Evolutionary conservation across 495 filamentous ascomycete species (phyloP).

Genomic region (Geoglossum glabrum): DNA sequence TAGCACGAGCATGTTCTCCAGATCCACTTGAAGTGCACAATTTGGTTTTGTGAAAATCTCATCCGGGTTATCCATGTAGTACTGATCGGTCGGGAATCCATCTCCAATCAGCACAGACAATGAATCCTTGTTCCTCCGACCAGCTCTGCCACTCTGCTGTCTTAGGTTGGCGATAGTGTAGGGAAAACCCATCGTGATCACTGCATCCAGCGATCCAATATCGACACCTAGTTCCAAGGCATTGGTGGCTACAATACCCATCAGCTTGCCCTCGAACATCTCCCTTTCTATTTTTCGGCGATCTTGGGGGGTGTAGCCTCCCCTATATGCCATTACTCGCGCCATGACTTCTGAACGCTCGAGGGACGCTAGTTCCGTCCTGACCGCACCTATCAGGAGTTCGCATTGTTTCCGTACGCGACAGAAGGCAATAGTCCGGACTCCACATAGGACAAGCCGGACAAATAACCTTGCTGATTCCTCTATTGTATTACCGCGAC

Average conservation of each 20-base stretch:
- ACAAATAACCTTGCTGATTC: conserved; percentile 83
- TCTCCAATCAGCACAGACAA: conserved; percentile 84
- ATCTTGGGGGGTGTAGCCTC: conserved; percentile 91
- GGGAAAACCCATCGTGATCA: conserved; percentile 84
- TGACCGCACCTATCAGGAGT: conserved; percentile 59
- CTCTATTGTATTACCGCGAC: conserved; percentile 58
- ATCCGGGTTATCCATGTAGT: conserved; percentile 90
- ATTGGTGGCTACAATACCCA: conserved; percentile 87
- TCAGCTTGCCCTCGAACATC: conserved; percentile 89
- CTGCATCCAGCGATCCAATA: conserved; percentile 87
- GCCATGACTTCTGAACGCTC: conserved; percentile 52
- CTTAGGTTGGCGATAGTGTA: conserved; percentile 86
- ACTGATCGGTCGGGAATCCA: conserved; percentile 77
- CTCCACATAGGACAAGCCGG: conserved; percentile 71
- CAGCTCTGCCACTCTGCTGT: conserved; percentile 87
- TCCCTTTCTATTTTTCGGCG: conserved; percentile 76
- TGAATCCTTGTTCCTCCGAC: conserved; percentile 84
- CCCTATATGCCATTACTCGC: conserved; percentile 86
- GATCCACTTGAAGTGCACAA: conserved; percentile 68
- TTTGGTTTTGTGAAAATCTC: conserved; percentile 94
- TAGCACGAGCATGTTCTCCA: conserved; percentile 74
- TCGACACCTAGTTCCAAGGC: conserved; percentile 89
- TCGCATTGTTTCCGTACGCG: conserved; percentile 76
- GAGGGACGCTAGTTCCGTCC: conserved; percentile 49
- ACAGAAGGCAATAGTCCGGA: conserved; percentile 88